Conservation (phyloP, 768 basidiomycete species). For the Cubamyces sp. region DNA sequence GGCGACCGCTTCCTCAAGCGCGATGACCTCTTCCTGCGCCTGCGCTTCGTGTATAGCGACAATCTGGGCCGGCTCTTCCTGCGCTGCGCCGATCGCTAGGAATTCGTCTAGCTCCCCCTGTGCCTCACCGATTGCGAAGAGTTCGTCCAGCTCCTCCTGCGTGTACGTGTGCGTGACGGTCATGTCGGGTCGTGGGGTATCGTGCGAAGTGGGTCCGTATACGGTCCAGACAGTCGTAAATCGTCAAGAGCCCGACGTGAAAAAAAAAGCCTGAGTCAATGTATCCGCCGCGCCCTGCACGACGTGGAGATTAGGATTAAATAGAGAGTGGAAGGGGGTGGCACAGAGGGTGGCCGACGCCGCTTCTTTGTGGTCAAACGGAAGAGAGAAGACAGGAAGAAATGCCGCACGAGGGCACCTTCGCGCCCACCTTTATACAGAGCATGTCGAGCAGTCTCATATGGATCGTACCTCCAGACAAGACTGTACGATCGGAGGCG, state of each 20-base stretch:
- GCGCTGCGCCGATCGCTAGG: too few relatives aligned
- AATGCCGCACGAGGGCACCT: neutral
- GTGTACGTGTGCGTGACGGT: neutral
- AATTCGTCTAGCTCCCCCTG: neutral
- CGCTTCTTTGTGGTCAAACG: constrained; percentile 1
- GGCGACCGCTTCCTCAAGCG: too few relatives aligned
- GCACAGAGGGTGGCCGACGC: constrained; percentile 14
- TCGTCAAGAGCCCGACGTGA: neutral
- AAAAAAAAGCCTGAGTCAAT: neutral
- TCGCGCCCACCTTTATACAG: constrained; percentile 11
- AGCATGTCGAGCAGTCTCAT: neutral
- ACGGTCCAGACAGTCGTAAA: neutral
- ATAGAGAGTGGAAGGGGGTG: constrained; percentile 16
- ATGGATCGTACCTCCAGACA: constrained; percentile 11
- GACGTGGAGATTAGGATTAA: constrained; percentile 16
- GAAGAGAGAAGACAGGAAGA: neutral
- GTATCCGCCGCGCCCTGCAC: constrained; percentile 18
- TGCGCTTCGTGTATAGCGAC: too few relatives aligned
- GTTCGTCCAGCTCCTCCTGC: neutral
- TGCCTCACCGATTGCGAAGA: too few relatives aligned
- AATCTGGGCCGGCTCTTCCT: too few relatives aligned
- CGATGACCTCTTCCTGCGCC: too few relatives aligned
- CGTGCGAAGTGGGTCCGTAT: neutral
- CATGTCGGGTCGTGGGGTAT: constrained; percentile 10
- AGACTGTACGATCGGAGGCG: constrained; percentile 14